These are phyloP conservation scores for Sphaerosporella brunnea DNA, from an alignment of 495 filamentous ascomycete genomes.

Conservation along the genomic window DNA sequence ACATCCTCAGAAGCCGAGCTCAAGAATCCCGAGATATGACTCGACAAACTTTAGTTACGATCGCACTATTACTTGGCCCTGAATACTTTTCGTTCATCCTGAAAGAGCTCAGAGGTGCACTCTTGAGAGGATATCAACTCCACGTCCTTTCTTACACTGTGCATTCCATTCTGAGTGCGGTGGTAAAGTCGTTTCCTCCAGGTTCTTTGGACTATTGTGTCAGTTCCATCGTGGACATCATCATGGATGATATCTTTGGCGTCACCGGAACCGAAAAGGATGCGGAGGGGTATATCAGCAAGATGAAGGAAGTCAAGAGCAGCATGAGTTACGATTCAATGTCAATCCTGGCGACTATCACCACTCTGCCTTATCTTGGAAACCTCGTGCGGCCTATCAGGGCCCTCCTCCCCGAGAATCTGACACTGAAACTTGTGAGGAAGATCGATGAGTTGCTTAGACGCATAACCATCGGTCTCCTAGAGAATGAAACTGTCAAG, in stretches of 20 bases:
- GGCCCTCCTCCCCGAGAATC: conserved; percentile 57
- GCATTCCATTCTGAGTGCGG: conserved; percentile 70
- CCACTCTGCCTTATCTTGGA: conserved; percentile 54
- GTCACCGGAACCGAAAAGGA: conserved; percentile 95
- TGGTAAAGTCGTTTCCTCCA: conserved; percentile 52
- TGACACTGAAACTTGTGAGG: conserved; percentile 56
- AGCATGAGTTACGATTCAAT: conserved; percentile 96
- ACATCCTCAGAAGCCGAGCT: conserved; percentile 74
- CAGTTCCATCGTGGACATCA: conserved; percentile 52
- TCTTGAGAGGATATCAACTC: conserved; percentile 73
- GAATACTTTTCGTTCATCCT: conserved; percentile 78
- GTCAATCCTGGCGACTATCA: conserved; percentile 70
- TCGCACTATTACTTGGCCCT: conserved; percentile 60
- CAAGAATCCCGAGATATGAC: conserved; percentile 82
- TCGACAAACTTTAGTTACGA: conserved; percentile 67
- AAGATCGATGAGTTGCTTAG: conserved; percentile 83
- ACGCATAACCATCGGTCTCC: conserved; percentile 62
- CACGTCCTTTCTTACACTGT: conserved; percentile 91
- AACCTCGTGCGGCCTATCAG: conserved; percentile 61
- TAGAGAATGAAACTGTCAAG: conserved; percentile 57
- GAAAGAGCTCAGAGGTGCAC: conserved; percentile 68
- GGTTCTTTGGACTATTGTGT: conserved; percentile 86
- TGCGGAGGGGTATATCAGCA: conserved; percentile 80
- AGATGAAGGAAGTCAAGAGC: conserved; percentile 94
- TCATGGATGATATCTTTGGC: conserved; percentile 97